A percentile compares a stretch with the other conserved stretches of the same genome.
Conservation (phyloP, 768 basidiomycete species). For the Rossbeevera mucosa region DNA sequence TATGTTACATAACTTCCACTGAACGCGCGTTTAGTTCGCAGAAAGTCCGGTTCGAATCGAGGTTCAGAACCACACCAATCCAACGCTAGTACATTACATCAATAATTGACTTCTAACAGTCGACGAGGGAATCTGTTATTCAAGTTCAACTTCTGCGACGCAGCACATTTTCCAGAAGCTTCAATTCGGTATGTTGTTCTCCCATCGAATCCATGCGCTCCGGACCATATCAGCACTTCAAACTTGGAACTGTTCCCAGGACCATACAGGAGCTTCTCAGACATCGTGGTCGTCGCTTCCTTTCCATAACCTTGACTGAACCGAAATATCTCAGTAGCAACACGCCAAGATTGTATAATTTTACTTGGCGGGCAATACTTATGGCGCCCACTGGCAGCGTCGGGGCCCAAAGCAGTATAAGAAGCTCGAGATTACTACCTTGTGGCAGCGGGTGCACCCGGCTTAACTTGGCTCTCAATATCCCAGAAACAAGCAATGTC, state of each 20-base stretch:
- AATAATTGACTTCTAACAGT: too few relatives aligned
- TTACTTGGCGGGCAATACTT: not conserved
- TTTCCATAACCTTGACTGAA: not conserved
- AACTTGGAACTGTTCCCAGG: not conserved
- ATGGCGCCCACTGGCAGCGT: not conserved
- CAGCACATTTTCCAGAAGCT: not conserved
- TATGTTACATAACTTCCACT: too few relatives aligned
- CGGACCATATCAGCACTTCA: not conserved
- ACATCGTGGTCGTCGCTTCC: not conserved
- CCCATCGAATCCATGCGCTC: not conserved
- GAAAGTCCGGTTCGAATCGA: too few relatives aligned
- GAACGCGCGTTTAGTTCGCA: too few relatives aligned
- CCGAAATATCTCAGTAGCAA: not conserved
- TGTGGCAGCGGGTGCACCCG: not conserved
- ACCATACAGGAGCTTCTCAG: not conserved
- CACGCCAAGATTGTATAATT: not conserved
- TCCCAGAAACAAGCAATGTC: not conserved
- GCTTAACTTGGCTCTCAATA: not conserved
- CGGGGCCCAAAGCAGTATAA: slow-evolving; percentile 2
- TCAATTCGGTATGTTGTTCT: not conserved
- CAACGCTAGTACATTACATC: too few relatives aligned
- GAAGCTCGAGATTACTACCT: not conserved
- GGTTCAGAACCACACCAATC: too few relatives aligned
- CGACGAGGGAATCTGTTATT: too few relatives aligned
- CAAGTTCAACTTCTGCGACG: not conserved